These are phyloP conservation scores for Aspergillus persii DNA, from an alignment of 2,329 filamentous ascomycete genomes.

Conservation along the genomic window DNA sequence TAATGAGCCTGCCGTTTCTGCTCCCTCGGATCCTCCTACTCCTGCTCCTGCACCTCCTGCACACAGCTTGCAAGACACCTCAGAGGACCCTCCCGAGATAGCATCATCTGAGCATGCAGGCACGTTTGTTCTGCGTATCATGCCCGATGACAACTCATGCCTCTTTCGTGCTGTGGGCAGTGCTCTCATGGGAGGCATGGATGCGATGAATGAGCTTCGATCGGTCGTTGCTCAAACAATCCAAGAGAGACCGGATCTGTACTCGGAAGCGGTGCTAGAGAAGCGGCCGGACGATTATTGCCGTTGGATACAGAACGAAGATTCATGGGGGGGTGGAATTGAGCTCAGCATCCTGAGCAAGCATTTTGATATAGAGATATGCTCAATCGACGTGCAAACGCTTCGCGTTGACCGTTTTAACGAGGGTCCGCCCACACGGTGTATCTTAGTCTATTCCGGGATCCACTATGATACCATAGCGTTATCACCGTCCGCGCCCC, in stretches of 20 bases:
- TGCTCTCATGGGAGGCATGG: slow-evolving; percentile 67
- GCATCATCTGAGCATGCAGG: slow-evolving; percentile 56
- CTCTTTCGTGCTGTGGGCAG: slow-evolving; percentile 87
- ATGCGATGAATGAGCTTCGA: slow-evolving; percentile 70
- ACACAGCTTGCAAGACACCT: slow-evolving; percentile 40
- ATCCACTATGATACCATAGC: slow-evolving; percentile 93
- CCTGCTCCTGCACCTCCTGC: slow-evolving; percentile 34
- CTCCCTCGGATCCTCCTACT: slow-evolving; percentile 9
- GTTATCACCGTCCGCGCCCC: slow-evolving; percentile 62
- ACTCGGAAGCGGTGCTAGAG: slow-evolving; percentile 74
- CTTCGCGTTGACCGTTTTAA: slow-evolving; percentile 73
- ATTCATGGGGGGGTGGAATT: slow-evolving; percentile 89
- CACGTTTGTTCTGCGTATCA: slow-evolving; percentile 74
- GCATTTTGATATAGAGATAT: slow-evolving; percentile 82
- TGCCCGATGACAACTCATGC: slow-evolving; percentile 96
- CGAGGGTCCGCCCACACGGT: slow-evolving; percentile 65
- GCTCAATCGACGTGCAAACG: slow-evolving; percentile 75
- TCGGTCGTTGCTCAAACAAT: slow-evolving; percentile 78
- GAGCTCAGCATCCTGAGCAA: slow-evolving; percentile 82
- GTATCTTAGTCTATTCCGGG: slow-evolving; percentile 83
- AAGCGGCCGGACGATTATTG: slow-evolving; percentile 73
- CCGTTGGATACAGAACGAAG: slow-evolving; percentile 72
- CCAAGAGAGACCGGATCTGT: slow-evolving; percentile 67
- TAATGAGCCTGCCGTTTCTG: slow-evolving; percentile 11
- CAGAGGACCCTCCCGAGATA: slow-evolving; percentile 62